Evolutionary conservation across 2,329 filamentous ascomycete genomes (phyloP), one percentile per base, ranked within the genome.

Genomic region (Aspergillus vadensis): DNA sequence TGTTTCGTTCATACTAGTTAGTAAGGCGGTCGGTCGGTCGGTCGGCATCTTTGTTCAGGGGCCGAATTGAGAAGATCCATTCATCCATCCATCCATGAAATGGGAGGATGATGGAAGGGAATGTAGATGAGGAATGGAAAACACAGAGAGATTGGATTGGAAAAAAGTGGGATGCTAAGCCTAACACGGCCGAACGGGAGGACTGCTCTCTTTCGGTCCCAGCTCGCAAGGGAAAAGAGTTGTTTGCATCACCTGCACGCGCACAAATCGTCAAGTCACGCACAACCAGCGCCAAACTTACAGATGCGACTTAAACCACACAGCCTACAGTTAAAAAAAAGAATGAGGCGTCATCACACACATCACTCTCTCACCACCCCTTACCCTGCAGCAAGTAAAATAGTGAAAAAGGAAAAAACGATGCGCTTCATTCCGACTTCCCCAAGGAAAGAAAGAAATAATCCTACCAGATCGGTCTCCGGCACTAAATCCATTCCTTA

Each of bases 1-100:
- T 30, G 25, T 27, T 27, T 27, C 25, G 25, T 8, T 25, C 6
- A 27, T 27, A 36, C 32, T 36, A 14, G 32, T 36, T 14, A 36
- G 32, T 36, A 17, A 19, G 21, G 25, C 12, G 49, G 50, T 14
- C 23, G 39, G 23, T 44, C 51, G 51, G 51, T 39, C 52, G 52
- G 53, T 44, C 53, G 53, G 53, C 53, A 55, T 55, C 43, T 44
- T 55, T 27, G 50, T 39, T 39, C 50, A 53, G 50, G 50, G 50
- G 50, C 30, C 17, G 36, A 25, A 10, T 12, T 30, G 27, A 12
- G 27, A 30, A 12, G 10, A 8, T 25, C 25, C 25, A 25, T 25
- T 5, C 43, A 19, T 23, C 47, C 19, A 19, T 15, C 23, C 14
- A 19, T 15, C 44, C 44, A 43, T n/a, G 15, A 43, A 43, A 43